Evolutionary conservation across 2,329 filamentous ascomycete species (phyloP).

Genomic region (Alternaria angustiovoidea): DNA sequence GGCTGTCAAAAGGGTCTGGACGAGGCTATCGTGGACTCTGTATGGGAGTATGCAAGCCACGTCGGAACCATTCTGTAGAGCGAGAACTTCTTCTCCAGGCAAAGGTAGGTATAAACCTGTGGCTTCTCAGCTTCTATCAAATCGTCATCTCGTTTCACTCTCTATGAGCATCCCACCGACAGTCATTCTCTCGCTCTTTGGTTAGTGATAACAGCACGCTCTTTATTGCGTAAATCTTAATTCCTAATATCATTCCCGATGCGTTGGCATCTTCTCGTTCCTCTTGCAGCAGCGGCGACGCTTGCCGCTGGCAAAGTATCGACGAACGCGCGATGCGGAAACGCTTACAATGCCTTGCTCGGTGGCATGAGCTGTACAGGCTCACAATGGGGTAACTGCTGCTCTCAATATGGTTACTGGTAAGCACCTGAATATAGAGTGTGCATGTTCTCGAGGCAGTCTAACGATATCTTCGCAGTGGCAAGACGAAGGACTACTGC

Average conservation of each 20-base stretch:
- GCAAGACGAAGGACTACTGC: slow-evolving; percentile 4
- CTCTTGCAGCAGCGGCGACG: neutral
- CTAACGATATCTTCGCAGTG: neutral
- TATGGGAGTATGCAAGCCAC: neutral
- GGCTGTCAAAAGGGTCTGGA: neutral
- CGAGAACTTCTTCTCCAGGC: neutral
- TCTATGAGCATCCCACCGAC: neutral
- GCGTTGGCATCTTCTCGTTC: neutral
- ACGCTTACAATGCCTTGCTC: slow-evolving; percentile 1
- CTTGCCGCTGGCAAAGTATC: neutral
- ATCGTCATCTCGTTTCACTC: neutral
- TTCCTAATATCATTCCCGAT: neutral
- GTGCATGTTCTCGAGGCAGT: no score
- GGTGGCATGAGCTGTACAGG: slow-evolving; percentile 2
- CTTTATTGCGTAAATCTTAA: neutral
- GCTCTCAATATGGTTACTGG: slow-evolving; percentile 7
- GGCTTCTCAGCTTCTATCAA: neutral
- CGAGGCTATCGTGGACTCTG: neutral
- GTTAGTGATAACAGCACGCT: neutral
- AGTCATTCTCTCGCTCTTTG: neutral
- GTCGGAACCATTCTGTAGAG: neutral
- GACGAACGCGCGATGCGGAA: slow-evolving; percentile 8
- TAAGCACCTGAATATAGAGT: no score
- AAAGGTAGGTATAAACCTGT: neutral
- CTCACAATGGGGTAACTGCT: slow-evolving; percentile 9